These are phyloP conservation scores for Pleurotus cornucopiae DNA, from an alignment of 768 basidiomycete genomes.

Conservation along the genomic window DNA sequence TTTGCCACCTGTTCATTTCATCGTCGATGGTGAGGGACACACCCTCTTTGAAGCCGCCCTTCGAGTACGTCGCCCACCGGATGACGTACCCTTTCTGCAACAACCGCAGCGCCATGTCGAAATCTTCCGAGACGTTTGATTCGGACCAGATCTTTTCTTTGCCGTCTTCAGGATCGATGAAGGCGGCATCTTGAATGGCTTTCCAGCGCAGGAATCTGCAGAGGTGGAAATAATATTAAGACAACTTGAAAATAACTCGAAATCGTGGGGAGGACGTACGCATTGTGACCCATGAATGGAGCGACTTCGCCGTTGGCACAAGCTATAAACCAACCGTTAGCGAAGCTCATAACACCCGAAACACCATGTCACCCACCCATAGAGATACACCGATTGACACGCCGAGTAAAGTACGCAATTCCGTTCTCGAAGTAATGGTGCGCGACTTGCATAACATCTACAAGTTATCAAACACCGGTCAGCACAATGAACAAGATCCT, in stretches of 20 bases:
- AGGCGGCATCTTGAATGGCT: constrained; percentile 81
- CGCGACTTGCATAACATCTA: constrained; percentile 80
- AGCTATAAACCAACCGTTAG: constrained; percentile 31
- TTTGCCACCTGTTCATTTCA: constrained; percentile 89
- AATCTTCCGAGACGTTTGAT: constrained; percentile 76
- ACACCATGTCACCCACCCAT: constrained; percentile 45
- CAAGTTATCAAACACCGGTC: neutral
- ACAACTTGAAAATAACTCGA: neutral
- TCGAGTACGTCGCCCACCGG: constrained; percentile 80
- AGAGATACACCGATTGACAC: constrained; percentile 73
- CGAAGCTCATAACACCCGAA: constrained; percentile 17
- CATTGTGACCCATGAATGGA: constrained; percentile 84
- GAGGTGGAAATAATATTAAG: neutral
- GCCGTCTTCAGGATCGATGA: constrained; percentile 61
- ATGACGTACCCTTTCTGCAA: constrained; percentile 63
- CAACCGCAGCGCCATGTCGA: constrained; percentile 72
- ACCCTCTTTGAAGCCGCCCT: constrained; percentile 88
- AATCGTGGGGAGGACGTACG: constrained; percentile 23
- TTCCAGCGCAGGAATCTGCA: constrained; percentile 73
- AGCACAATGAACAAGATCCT: neutral
- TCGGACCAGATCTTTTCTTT: constrained; percentile 75
- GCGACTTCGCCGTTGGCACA: constrained; percentile 79
- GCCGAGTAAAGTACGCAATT: constrained; percentile 77
- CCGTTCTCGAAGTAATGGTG: constrained; percentile 90
- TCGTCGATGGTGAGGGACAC: constrained; percentile 86